These are phyloP conservation scores for Amanita phalloides DNA, from an alignment of 768 basidiomycete genomes.

Conservation along the genomic window DNA sequence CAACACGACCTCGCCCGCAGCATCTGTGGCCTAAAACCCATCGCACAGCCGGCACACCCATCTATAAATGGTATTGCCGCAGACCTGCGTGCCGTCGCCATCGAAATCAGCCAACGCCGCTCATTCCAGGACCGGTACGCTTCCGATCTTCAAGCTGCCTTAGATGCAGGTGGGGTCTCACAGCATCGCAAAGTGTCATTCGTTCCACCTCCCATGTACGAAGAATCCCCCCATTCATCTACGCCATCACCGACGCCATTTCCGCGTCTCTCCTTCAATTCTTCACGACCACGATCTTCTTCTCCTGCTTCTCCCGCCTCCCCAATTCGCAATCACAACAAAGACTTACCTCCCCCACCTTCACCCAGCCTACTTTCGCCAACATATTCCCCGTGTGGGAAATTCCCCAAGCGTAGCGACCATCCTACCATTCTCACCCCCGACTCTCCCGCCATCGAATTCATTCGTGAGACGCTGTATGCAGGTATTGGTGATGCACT, in stretches of 20 bases:
- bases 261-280: constrained; percentile 6
- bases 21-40: constrained; percentile 54
- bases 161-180: constrained; percentile 49
- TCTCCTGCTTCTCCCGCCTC: constrained; percentile 2
- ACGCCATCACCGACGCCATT: constrained; percentile 13
- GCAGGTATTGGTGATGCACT: constrained; percentile 68
- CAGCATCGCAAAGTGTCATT: constrained; percentile 39
- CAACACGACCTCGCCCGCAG: constrained; percentile 79
- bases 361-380: constrained; percentile 3
- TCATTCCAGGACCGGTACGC: constrained; percentile 79
- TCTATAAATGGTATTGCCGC: constrained; percentile 56
- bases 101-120: constrained; percentile 77
- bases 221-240: constrained; percentile 13
- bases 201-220: constrained; percentile 62
- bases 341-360: constrained; percentile 1
- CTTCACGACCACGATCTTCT: neutral
- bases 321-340: neutral
- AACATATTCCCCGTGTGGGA: neutral
- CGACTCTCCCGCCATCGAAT: constrained; percentile 54
- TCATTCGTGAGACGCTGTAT: constrained; percentile 84
- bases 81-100: constrained; percentile 75
- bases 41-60: constrained; percentile 29
- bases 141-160: constrained; percentile 63
- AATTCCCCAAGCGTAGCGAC: constrained; percentile 14
- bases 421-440: constrained; percentile 32